phyloP scores from a whole-genome alignment of 2,329 filamentous ascomycete genomes.

The Clathrospora elynae region DNA sequence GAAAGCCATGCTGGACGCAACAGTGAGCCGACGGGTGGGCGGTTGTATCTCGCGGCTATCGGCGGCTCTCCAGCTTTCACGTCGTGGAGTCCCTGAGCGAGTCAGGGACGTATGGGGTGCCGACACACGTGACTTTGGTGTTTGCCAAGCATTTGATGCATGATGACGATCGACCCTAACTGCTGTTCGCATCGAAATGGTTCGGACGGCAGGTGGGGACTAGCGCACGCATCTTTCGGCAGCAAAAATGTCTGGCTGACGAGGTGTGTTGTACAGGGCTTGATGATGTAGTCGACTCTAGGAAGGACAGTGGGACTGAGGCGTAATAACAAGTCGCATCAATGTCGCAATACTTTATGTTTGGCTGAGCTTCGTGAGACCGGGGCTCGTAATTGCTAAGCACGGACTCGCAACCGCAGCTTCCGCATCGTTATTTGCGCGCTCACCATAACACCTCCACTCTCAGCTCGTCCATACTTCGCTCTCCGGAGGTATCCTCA shows the following conservation, averaged over 20 bases:
- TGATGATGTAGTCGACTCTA: not conserved
- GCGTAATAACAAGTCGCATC: constrained; percentile 3
- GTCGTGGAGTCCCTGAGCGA: constrained; percentile 15
- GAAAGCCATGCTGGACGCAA: constrained; percentile 13
- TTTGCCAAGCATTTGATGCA: constrained; percentile 10
- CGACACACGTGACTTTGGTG: not conserved
- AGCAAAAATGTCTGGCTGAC: not conserved
- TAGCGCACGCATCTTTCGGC: constrained; percentile 8
- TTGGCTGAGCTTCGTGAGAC: constrained; percentile 1
- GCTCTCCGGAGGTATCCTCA: constrained; percentile 12
- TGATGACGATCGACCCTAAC: constrained; percentile 12
- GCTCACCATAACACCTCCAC: constrained; percentile 8
- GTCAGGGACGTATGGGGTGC: not conserved
- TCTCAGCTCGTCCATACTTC: constrained; percentile 6
- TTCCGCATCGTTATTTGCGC: constrained; percentile 18
- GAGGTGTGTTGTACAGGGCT: not conserved
- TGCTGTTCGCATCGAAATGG: constrained; percentile 3
- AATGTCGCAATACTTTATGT: not conserved
- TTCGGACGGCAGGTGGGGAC: constrained; percentile 12
- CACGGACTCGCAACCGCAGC: constrained; percentile 11
- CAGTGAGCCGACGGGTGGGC: constrained; percentile 20
- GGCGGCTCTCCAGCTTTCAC: constrained; percentile 26
- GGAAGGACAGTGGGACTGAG: constrained; percentile 1
- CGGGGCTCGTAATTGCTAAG: too few species aligned
- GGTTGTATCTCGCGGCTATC: constrained; percentile 23